Conservation (phyloP, 1,284 basidiomycete genomes). For the Naganishia sp. region DNA sequence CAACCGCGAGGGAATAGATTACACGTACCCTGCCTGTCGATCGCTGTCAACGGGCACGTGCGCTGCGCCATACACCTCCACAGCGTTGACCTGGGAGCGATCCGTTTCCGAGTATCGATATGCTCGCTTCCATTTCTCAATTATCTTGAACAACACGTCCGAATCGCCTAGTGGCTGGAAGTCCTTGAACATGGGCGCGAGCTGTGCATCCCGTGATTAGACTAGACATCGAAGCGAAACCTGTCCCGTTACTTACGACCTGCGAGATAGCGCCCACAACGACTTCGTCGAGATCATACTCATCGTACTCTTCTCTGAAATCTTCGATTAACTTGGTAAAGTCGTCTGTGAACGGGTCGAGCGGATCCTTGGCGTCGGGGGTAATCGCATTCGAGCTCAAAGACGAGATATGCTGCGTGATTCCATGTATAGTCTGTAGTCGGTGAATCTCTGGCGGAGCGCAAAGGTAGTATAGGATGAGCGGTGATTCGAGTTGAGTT, state of each 20-base stretch:
- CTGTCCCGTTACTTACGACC: conserved; percentile 56
- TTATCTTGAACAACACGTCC: conserved; percentile 41
- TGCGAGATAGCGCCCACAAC: conserved; percentile 87
- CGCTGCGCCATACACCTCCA: conserved; percentile 19
- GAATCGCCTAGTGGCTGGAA: conserved; percentile 49
- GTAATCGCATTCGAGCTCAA: conserved; percentile 64
- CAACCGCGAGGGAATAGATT: too few relatives aligned
- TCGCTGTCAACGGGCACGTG: conserved; percentile 1
- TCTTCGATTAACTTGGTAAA: conserved; percentile 72
- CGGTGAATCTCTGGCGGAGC: conserved; percentile 66
- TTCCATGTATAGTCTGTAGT: conserved; percentile 70
- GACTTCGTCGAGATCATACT: conserved; percentile 81
- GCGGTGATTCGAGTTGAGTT: neutral
- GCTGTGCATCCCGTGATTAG: conserved; percentile 20
- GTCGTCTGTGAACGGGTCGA: conserved; percentile 68
- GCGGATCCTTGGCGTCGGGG: conserved; percentile 61
- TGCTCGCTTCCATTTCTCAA: conserved; percentile 52
- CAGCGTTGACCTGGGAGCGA: neutral
- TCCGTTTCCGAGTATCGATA: conserved; percentile 34
- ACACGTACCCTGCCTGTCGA: conserved; percentile 15
- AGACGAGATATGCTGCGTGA: conserved; percentile 67
- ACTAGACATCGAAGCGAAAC: too few relatives aligned
- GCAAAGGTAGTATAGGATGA: neutral
- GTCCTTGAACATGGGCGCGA: conserved; percentile 39
- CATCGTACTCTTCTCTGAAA: conserved; percentile 75